phyloP scores from a whole-genome alignment of 129 eudicot genomes.

The Helichrysum umbraculigerum region DNA sequence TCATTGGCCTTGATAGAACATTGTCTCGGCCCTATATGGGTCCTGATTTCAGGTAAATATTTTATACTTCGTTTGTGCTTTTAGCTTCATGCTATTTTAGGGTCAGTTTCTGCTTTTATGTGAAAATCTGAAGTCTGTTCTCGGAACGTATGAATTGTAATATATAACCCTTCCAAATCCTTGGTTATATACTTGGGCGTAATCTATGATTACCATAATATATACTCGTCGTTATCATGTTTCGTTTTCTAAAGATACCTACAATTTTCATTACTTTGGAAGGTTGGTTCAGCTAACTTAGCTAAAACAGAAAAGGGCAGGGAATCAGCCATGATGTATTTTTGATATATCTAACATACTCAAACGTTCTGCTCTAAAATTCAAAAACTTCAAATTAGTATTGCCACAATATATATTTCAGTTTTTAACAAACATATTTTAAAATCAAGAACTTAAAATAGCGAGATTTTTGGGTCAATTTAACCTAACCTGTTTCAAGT shows the following conservation, averaged over 20 bases:
- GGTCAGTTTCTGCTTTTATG: neutral
- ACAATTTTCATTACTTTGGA: too few relatives aligned
- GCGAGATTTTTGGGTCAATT: neutral
- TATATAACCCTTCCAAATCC: neutral
- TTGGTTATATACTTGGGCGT: neutral
- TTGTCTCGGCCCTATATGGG: constrained; percentile 50
- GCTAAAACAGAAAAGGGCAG: too few relatives aligned
- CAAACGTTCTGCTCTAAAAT: too few relatives aligned
- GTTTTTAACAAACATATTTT: too few relatives aligned
- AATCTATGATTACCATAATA: neutral
- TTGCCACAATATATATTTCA: too few relatives aligned
- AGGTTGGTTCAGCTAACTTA: too few relatives aligned
- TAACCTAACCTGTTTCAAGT: neutral
- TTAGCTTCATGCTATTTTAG: neutral
- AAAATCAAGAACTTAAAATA: too few relatives aligned
- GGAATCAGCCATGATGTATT: too few relatives aligned
- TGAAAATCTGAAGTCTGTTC: neutral
- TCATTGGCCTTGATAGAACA: constrained; percentile 23
- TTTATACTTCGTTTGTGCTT: neutral
- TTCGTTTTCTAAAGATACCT: neutral
- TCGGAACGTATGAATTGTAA: neutral
- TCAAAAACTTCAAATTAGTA: too few relatives aligned
- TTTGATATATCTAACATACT: too few relatives aligned
- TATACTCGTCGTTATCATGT: too few relatives aligned
- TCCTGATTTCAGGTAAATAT: constrained; percentile 55